Evolutionary conservation across 805 yeast species (phyloP), one percentile per base, ranked within the genome.

Genomic region (Kodamaea nitidulidarum): DNA sequence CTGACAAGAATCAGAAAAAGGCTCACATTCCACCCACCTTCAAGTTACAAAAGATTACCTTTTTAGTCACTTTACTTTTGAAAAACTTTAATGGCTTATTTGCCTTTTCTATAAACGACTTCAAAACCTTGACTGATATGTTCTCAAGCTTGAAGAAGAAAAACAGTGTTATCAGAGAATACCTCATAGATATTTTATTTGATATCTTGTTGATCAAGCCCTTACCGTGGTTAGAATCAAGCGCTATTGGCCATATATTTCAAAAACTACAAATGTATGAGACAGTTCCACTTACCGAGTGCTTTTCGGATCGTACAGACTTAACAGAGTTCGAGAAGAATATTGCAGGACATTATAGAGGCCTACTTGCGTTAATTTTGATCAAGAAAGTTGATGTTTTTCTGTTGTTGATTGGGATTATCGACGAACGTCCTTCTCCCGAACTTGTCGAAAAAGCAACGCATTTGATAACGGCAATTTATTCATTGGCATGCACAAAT

Each of bases 11-110:
- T 35, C 46, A 14, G 42, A 47, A 25, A 44, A 46, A 34, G 30
- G 45, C 16, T 22, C 49, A 16, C 29, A 26, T 15, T 71, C 71
- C 41, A 60, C 67, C 20, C 81, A 77, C 28, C 2, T 34, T 29
- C 27, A 76, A 71, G 46, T 62, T 88, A 20, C 83, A 81, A 41
- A 74, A 71, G 42, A 65, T 78, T 10, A 76, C 88, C 0, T 70
- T 75, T 31, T 66, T 87, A 7, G 56, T 91, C 2, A 63, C 84
- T 0, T 56, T 74, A 3, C 62, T 86, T 16, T 60, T 91, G 35
- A 84, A 86, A 44, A 71, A 79, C 24, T 82, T 91, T 78, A 70
- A 84, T 9, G 99, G 98, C 0, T 52, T 88, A 8, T 71, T 81
- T 43, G 75, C 82, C 11, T 75, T 81, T 49, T 72, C 84, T 1